Percentiles rank a stretch among this genome's conserved stretches.
Evolutionary conservation across 768 basidiomycete genomes (phyloP).

Genomic region (Tricholoma saponaceum): DNA sequence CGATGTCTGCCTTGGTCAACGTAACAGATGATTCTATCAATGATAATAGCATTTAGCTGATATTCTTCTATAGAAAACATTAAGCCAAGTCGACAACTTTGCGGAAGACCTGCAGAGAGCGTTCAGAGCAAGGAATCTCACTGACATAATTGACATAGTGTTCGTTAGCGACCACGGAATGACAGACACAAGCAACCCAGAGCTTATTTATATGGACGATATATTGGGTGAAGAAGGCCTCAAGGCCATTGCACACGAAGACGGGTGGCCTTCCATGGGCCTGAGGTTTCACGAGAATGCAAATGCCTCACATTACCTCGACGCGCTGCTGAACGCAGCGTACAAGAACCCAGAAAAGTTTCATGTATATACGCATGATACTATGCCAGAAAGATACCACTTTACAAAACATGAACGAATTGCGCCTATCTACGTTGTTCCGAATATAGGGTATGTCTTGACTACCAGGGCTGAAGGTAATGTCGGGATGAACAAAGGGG

Average conservation of each 20-base stretch:
- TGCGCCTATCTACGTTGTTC: conserved; percentile 83
- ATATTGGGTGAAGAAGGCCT: conserved; percentile 66
- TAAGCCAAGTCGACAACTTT: conserved; percentile 68
- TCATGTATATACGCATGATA: conserved; percentile 71
- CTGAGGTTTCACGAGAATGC: conserved; percentile 63
- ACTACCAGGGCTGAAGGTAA: conserved; percentile 62
- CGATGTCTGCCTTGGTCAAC: conserved; percentile 66
- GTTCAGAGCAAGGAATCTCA: conserved; percentile 68
- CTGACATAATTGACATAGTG: conserved; percentile 79
- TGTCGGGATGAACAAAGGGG: conserved; percentile 68
- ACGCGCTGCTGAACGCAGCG: conserved; percentile 50
- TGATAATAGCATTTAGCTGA: neutral
- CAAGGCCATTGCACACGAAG: conserved; percentile 61
- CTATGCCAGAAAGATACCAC: conserved; percentile 81
- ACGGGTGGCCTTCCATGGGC: conserved; percentile 91
- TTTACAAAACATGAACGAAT: conserved; percentile 73
- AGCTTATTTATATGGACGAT: conserved; percentile 77
- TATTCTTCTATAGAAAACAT: conserved; percentile 44
- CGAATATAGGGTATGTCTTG: conserved; percentile 75
- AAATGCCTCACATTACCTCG: conserved; percentile 54
- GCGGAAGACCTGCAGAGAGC: conserved; percentile 63
- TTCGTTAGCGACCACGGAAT: conserved; percentile 94
- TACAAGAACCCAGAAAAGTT: conserved; percentile 60
- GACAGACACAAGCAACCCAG: conserved; percentile 80
- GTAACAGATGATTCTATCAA: conserved; percentile 34